Conservation (phyloP, 129 eudicot genomes). For the Pittosporum tobira region DNA sequence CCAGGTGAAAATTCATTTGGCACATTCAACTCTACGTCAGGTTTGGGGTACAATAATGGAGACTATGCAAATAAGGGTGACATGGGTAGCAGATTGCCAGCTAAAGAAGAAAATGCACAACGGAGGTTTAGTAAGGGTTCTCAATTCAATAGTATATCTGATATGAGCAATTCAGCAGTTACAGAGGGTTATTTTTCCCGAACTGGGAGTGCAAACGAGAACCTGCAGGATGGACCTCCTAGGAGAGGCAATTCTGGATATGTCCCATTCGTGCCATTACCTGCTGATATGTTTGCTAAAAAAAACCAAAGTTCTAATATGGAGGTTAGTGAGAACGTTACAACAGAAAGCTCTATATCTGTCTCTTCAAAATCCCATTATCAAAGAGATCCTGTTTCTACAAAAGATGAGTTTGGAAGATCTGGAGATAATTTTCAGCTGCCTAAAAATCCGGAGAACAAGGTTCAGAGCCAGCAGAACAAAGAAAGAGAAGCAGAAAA, state of each 20-base stretch:
- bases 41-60: constrained; percentile 12
- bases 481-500: constrained; percentile 31
- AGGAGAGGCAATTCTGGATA: constrained; percentile 26
- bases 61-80: constrained; percentile 8
- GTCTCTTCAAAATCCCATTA: constrained; percentile 5
- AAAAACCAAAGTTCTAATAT: constrained; percentile 18
- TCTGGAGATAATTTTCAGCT: constrained; percentile 2
- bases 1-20: constrained; percentile 33
- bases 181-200: constrained; percentile 30
- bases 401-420: constrained; percentile 4
- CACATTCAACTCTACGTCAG: constrained; percentile 10
- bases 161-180: constrained; percentile 15
- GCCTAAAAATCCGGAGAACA: constrained; percentile 21
- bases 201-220: too few relatives aligned
- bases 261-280: constrained; percentile 51
- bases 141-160: constrained; percentile 17
- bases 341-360: constrained; percentile 1
- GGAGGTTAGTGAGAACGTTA: constrained; percentile 12
- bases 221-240: constrained; percentile 6
- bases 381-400: not conserved
- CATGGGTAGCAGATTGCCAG: constrained; percentile 16
- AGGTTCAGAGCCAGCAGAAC: constrained; percentile 8
- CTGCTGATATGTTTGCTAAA: constrained; percentile 37
- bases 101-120: constrained; percentile 28
- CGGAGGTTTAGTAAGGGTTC: constrained; percentile 32